phyloP scores from a whole-genome alignment of 805 yeast genomes.

The Kluyveromyces starmeri region DNA sequence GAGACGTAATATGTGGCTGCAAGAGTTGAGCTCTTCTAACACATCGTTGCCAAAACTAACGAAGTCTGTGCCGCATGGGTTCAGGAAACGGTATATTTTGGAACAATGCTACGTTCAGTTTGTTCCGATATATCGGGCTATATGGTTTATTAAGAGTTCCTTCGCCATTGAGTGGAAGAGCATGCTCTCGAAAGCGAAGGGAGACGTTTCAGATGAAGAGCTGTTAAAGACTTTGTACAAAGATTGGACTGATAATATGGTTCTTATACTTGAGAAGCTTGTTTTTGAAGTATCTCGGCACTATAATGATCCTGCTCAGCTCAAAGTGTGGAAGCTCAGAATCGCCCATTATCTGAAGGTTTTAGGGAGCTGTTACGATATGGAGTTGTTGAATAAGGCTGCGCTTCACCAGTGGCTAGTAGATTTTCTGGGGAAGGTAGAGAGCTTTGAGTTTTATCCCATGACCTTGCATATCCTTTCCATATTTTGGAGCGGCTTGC shows the following conservation, averaged over 20 bases:
- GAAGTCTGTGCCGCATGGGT: conserved; percentile 83
- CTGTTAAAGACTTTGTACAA: conserved; percentile 59
- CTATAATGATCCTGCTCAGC: conserved; percentile 22
- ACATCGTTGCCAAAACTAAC: conserved; percentile 62
- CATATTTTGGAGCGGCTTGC: conserved; percentile 64
- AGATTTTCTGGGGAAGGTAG: conserved; percentile 38
- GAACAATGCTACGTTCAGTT: conserved; percentile 61
- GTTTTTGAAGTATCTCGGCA: conserved; percentile 27
- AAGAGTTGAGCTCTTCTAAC: conserved; percentile 60
- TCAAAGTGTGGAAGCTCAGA: conserved; percentile 35
- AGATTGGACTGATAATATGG: conserved; percentile 86
- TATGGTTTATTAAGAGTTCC: conserved; percentile 88
- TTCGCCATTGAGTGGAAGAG: conserved; percentile 57
- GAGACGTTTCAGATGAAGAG: conserved; percentile 12
- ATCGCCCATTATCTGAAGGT: conserved; percentile 55
- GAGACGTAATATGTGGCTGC: conserved; percentile 77
- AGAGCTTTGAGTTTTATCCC: conserved; percentile 35
- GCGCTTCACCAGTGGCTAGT: conserved; percentile 58
- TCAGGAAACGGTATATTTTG: conserved; percentile 59
- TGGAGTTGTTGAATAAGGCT: conserved; percentile 54
- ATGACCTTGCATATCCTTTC: conserved; percentile 44
- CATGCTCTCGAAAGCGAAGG: conserved; percentile 11
- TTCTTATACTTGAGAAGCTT: conserved; percentile 37
- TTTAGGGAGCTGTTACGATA: conserved; percentile 56
- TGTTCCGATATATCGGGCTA: conserved; percentile 72